A percentile compares a stretch with the other conserved stretches of the same genome.
Conservation (phyloP, 2,329 filamentous ascomycete species). For the Aspergillus sp. region DNA sequence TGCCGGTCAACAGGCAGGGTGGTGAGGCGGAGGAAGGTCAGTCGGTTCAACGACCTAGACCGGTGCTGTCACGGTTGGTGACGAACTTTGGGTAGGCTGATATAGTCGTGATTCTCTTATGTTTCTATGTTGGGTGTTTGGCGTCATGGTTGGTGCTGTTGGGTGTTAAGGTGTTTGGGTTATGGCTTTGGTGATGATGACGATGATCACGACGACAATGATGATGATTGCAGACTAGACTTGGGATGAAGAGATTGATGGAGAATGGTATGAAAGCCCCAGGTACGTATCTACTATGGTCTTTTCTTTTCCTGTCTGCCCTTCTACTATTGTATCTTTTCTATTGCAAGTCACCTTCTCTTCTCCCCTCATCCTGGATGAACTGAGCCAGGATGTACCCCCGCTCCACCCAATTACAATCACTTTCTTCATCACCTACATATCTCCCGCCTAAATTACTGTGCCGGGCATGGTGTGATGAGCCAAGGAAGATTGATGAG, state of each 20-base stretch:
- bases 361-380: background rate
- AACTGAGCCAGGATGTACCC: background rate
- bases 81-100: slow-evolving; percentile 33
- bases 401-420: background rate
- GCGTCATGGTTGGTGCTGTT: background rate
- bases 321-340: too few species aligned
- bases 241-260: background rate
- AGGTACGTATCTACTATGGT: too few species aligned
- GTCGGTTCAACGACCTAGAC: slow-evolving; percentile 32
- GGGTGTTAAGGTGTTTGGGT: background rate
- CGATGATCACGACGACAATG: background rate
- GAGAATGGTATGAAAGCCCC: background rate
- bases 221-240: background rate
- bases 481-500: background rate
- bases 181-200: background rate
- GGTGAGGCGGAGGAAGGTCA: background rate
- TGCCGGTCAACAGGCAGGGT: background rate
- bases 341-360: too few species aligned
- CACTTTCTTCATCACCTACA: background rate
- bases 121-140: background rate
- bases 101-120: background rate
- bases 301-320: too few species aligned
- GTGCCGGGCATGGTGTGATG: background rate
- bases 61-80: slow-evolving; percentile 38
- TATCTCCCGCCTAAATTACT: background rate